Evolutionary conservation across 192 early-diverging fungal genomes (phyloP), one percentile per base, ranked within the genome.

Genomic region (Cetraspora pellucida): DNA sequence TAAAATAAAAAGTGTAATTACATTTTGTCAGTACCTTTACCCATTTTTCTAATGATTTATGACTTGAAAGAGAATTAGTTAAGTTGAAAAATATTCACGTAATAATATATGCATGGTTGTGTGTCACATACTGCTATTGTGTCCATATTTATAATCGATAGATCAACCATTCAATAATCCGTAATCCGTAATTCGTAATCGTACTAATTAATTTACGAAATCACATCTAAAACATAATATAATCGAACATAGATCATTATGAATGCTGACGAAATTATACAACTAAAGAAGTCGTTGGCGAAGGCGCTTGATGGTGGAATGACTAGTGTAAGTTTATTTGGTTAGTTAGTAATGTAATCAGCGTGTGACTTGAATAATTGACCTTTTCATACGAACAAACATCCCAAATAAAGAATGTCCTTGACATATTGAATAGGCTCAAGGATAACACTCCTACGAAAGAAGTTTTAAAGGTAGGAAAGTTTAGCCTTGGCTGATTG

Each of bases 21-120:
- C 74, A 75, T 64, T 75, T 75, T 75, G 30, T 75, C 74, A 0
- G 74, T 75, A 44, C 74, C 74, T 30, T 75, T 75, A 17, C 74
- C 74, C 74, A 75, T 75, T 27, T 50, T 54, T 16, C 10, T 27
- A 16, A 55, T 21, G 37, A 0, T 37, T 37, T 37, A 0, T 7
- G 37, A 37, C 7, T 7, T 37, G 37, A 37, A 37, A 37, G 7
- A 2, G 37, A 37, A 7, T 37, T 37, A 7, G n/a, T n/a, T n/a
- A n/a, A n/a, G n/a, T n/a, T n/a, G n/a, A n/a, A n/a, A 37, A 37
- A 37, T 37, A 37, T 37, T 37, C 37, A 37, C 37, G 7, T 3
- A 1, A 7, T 37, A 37, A 37, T 37, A 37, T 2, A 37, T 37
- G 37, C 37, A 37, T 37, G 37, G 37, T 37, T 37, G 37, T 7